Base-by-base conservation (phyloP, 352 stramenopile genomes). In the Globisporangium uncinulatum region DNA sequence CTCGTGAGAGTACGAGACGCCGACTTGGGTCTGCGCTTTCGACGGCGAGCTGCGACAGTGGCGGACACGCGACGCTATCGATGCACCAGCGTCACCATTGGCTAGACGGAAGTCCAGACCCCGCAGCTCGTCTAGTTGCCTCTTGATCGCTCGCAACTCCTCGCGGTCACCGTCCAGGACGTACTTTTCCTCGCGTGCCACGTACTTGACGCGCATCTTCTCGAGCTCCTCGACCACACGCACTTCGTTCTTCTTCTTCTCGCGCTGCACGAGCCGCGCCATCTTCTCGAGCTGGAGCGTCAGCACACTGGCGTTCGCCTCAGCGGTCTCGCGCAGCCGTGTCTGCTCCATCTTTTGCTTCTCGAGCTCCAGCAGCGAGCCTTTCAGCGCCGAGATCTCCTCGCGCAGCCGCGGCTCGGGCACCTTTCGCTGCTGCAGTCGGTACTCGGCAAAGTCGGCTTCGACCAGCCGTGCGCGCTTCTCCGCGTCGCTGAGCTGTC, bases 111-210 rank as follows among this genome's bases (percentile, higher is more conserved):
- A 37, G 11, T 76, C 72, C 31, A 89, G 57, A 13, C 81, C 67
- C 14, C 82, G 80, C 6, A 94, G 62, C 29, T 89, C 68, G 31
- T 94, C 80, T 9, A 94, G 62, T 51, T 94, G 84, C 51, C 85
- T 76, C 61, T 92, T 94, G 59, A 94, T 94, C 14, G 77, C 80
- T 42, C 76, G 69, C 17, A 94, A 63, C 52, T 94, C 84, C 43
- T 92, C 78, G 54, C 84, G 78, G 45, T 94, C 83, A 9, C 83
- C 82, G 31, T 91, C 80, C 20, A 94, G 57, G 7, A 92, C 80
- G 51, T 83, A 91, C 41, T 76, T 83, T 54, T 94, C 84, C 56
- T 94, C 84, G 3, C 80, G 74, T 19, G 82, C 84, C 14, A 89
- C 71, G 34, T 92, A 92, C 46, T 91, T 91, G 29, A 94, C 62